These are phyloP conservation scores for Lindgomyces ingoldianus DNA, from an alignment of 495 filamentous ascomycete genomes.

Conservation along the genomic window DNA sequence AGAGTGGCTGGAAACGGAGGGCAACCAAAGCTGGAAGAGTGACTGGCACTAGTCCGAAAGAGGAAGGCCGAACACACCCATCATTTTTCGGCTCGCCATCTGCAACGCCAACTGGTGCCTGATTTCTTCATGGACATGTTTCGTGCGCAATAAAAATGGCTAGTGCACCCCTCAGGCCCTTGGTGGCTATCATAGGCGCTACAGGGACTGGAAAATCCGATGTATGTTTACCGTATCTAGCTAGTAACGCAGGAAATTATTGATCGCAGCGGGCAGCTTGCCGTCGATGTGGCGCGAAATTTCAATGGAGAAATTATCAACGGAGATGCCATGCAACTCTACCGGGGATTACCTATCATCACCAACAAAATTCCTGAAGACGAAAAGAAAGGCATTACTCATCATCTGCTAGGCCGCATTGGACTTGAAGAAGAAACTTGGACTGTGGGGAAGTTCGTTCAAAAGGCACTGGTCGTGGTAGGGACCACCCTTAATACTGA, in stretches of 20 bases:
- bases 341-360: constrained; percentile 86
- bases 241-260: constrained; percentile 1
- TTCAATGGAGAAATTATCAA: constrained; percentile 97
- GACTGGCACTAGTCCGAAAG: not conserved
- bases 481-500: not conserved
- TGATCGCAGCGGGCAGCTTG: constrained; percentile 66
- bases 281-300: constrained; percentile 78
- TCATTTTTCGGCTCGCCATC: no score
- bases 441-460: constrained; percentile 72
- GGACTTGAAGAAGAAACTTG: constrained; percentile 74
- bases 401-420: constrained; percentile 84
- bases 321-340: constrained; percentile 99
- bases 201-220: constrained; percentile 99
- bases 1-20: no score
- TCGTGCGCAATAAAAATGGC: constrained; percentile 22
- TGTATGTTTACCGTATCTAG: constrained; percentile 53
- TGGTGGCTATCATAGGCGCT: constrained; percentile 85
- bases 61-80: not conserved
- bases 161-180: constrained; percentile 48
- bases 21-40: not conserved
- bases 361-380: constrained; percentile 83
- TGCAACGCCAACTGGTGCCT: no score
- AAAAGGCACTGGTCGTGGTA: constrained; percentile 61
- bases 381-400: constrained; percentile 79
- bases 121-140: no score